phyloP scores from a whole-genome alignment of 2,329 filamentous ascomycete species.

The Colletotrichum sp. region DNA sequence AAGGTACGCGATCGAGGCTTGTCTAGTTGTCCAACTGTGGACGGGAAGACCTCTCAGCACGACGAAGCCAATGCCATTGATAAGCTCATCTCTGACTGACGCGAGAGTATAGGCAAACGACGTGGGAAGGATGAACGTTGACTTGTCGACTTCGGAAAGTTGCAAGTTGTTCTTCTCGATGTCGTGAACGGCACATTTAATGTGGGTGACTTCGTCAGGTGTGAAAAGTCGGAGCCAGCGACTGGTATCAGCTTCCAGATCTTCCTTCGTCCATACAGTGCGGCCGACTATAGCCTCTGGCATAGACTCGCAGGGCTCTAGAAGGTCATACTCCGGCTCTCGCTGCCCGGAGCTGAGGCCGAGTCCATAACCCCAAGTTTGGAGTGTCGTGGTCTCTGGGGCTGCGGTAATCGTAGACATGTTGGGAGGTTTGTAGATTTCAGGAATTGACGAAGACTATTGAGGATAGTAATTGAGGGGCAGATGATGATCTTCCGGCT shows the following conservation, averaged over 20 bases:
- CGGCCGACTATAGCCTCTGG: background rate
- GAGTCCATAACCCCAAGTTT: background rate
- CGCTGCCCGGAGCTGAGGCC: background rate
- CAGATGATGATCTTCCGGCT: background rate
- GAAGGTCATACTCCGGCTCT: background rate
- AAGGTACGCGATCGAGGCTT: background rate
- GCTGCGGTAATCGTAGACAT: background rate
- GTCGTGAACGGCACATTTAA: background rate
- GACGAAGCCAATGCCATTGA: background rate
- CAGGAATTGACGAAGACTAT: background rate
- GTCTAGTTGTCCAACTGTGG: background rate
- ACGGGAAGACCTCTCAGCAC: background rate
- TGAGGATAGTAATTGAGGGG: background rate
- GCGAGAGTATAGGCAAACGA: background rate
- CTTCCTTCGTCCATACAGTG: background rate
- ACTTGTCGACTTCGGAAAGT: background rate
- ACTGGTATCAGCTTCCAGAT: background rate
- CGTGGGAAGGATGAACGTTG: background rate
- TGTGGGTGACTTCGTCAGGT: background rate
- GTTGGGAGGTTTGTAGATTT: rapidly evolving
- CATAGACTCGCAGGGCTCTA: background rate
- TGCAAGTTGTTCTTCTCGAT: background rate
- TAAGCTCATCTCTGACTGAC: background rate
- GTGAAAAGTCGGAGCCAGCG: background rate
- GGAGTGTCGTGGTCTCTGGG: background rate